Base-by-base conservation (phyloP, 345 rosid species). In the Populus simonii region DNA sequence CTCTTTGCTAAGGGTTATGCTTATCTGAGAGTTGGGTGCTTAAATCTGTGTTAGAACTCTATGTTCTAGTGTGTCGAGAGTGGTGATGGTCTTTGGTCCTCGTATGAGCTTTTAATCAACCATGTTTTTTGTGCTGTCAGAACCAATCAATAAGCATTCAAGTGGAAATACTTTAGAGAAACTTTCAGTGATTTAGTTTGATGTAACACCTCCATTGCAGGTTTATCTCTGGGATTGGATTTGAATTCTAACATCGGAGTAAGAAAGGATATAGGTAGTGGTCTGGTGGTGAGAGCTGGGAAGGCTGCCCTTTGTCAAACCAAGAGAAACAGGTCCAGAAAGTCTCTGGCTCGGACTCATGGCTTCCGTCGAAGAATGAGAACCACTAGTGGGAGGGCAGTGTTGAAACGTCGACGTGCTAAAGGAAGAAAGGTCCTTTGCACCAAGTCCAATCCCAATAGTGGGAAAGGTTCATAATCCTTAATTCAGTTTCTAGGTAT, bases 401-500 rank as follows among this genome's bases (percentile, higher is more conserved):
- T 91, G 57, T 79, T 95, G 63, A 92, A 90, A 78, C 98, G 98
- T 31, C 71, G 99, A 80, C 94, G 99, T 61, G 98, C 94, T 72
- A 93, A 96, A 85, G 98, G 99, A 63, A 85, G 98, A 1, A 72
- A 88, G 91, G 90, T 92, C 47, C 98, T 96, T 76, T 96, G 99
- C 82, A 85, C 98, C 53, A 93, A 96, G 89, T 86, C 99, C 75
- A 76, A 93, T 79, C 92, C 97, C 22, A 91, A 85, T 81, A 89
- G 96, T 5, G 97, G 98, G 76, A 93, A 91, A 79, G 84, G 85
- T 11, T 76, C 86, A 25, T 89, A 78, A 33, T 22, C 73, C 20
- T 72, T 53, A 39, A 38, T 66, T 74, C 67, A 41, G 39, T 45
- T n/a, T 25, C 33, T 41, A n/a, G 72, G 62, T 73, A 17, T 27